Conservation (phyloP, 1,284 basidiomycete genomes). For the Tylopilus orsonianus region DNA sequence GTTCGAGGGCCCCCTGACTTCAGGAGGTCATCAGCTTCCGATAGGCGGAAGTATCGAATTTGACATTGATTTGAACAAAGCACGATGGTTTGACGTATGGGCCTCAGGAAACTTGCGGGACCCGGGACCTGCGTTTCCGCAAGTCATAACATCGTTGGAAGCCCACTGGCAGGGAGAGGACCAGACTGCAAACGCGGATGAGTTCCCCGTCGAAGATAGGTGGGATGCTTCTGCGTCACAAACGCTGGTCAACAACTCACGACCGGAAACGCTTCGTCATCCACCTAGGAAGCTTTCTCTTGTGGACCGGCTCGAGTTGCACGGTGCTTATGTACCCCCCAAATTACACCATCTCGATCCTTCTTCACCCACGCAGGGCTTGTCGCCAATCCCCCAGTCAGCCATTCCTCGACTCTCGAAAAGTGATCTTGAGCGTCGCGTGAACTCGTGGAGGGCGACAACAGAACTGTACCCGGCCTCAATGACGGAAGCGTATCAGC, state of each 20-base stretch:
- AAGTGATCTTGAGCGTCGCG: slow-evolving; percentile 51
- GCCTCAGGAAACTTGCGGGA: slow-evolving; percentile 43
- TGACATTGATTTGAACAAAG: slow-evolving; percentile 69
- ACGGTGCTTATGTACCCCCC: slow-evolving; percentile 38
- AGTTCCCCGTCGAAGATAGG: slow-evolving; percentile 42
- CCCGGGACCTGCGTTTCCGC: slow-evolving; percentile 26
- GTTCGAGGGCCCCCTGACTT: slow-evolving; percentile 47
- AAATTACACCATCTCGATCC: slow-evolving; percentile 25
- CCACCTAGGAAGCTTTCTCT: slow-evolving; percentile 67
- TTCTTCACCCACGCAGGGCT: slow-evolving; percentile 35
- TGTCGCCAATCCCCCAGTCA: slow-evolving; percentile 64
- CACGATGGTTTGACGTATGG: slow-evolving; percentile 75
- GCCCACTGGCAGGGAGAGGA: slow-evolving; percentile 51
- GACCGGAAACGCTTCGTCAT: slow-evolving; percentile 40
- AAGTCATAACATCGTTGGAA: slow-evolving; percentile 39
- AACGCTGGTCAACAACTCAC: slow-evolving; percentile 21
- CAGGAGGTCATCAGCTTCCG: slow-evolving; percentile 44
- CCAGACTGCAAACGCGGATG: slow-evolving; percentile 48
- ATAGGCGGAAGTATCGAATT: slow-evolving; percentile 75
- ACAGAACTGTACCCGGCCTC: slow-evolving; percentile 51
- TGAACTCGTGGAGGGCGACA: slow-evolving; percentile 64
- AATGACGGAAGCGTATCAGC: slow-evolving; percentile 39
- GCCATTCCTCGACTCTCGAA: slow-evolving; percentile 54
- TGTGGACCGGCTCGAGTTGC: slow-evolving; percentile 57
- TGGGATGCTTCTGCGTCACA: slow-evolving; percentile 31